Conservation (phyloP, 257 asterid genomes). For the Nicotiana attenuata region DNA sequence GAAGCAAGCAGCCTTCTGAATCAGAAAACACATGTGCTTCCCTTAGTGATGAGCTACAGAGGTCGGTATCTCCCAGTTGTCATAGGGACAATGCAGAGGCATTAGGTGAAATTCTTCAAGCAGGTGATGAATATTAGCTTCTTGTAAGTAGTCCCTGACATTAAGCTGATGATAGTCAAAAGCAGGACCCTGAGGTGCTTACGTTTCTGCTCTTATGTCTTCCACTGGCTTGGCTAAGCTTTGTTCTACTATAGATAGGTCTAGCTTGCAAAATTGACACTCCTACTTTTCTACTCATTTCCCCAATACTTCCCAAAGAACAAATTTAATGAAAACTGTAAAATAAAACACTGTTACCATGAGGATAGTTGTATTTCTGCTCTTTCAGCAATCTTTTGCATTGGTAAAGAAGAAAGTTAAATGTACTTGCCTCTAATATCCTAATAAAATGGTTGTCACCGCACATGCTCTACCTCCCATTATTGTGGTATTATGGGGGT, state of each 20-base stretch:
- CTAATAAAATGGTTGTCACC: neutral
- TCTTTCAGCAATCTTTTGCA: conserved; percentile 3
- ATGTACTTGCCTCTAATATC: neutral
- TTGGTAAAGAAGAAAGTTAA: neutral
- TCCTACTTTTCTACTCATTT: neutral
- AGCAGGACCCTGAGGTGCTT: neutral
- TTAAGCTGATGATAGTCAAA: neutral
- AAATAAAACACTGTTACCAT: neutral
- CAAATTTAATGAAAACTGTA: conserved; percentile 5
- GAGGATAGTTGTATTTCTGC: neutral
- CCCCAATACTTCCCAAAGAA: conserved; percentile 2
- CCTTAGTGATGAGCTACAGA: conserved; percentile 67
- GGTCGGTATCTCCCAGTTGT: conserved; percentile 52
- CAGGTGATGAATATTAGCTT: conserved; percentile 26
- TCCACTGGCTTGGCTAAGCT: neutral
- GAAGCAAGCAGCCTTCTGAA: conserved; percentile 62
- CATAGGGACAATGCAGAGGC: conserved; percentile 62
- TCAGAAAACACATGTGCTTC: conserved; percentile 54
- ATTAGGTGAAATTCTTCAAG: conserved; percentile 42
- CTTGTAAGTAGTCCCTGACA: conserved; percentile 28
- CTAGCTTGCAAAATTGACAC: neutral
- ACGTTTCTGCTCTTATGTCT: neutral
- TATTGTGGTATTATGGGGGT: neutral
- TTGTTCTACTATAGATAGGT: neutral
- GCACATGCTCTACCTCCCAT: neutral